phyloP scores from a whole-genome alignment of 1,139 yeast species.

The Yamadazyma siamensis region DNA sequence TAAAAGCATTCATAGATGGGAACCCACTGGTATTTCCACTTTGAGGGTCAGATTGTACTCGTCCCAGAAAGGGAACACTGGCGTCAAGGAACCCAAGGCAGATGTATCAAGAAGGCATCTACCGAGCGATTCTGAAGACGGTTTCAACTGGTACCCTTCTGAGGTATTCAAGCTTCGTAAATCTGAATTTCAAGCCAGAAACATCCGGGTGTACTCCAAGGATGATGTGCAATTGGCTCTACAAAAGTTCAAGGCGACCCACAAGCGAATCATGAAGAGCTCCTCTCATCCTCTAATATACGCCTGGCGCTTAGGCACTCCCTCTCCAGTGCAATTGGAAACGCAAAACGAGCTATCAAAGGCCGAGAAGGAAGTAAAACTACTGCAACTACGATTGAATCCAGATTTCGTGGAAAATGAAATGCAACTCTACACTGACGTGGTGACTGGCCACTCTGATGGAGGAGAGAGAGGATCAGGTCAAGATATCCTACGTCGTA shows the following conservation, averaged over 20 bases:
- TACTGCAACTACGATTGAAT: not conserved
- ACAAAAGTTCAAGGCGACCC: conserved; percentile 28
- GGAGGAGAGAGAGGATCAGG: conserved; percentile 72
- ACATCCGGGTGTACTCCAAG: conserved; percentile 31
- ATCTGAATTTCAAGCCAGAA: conserved; percentile 62
- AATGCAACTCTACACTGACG: conserved; percentile 12
- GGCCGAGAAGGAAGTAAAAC: not conserved
- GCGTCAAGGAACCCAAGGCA: too few relatives aligned
- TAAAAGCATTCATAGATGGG: too few relatives aligned
- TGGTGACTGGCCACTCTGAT: conserved; percentile 57
- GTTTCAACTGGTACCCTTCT: conserved; percentile 31
- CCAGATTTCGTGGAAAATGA: not conserved
- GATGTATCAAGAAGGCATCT: too few relatives aligned
- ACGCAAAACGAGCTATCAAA: not conserved
- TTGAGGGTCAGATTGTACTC: too few relatives aligned
- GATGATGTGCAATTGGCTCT: conserved; percentile 39
- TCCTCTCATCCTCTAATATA: conserved; percentile 67
- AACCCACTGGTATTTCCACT: too few relatives aligned
- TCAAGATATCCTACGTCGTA: conserved; percentile 42
- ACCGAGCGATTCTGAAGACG: too few relatives aligned
- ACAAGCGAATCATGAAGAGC: conserved; percentile 41
- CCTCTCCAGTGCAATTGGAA: not conserved
- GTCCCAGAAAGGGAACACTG: too few relatives aligned
- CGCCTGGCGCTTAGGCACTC: conserved; percentile 58
- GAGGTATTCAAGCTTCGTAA: conserved; percentile 38